A percentile compares a stretch with the other conserved stretches of the same genome.
Evolutionary conservation across 192 early-diverging fungal species (phyloP).

Genomic region (Entomortierella parvispora): DNA sequence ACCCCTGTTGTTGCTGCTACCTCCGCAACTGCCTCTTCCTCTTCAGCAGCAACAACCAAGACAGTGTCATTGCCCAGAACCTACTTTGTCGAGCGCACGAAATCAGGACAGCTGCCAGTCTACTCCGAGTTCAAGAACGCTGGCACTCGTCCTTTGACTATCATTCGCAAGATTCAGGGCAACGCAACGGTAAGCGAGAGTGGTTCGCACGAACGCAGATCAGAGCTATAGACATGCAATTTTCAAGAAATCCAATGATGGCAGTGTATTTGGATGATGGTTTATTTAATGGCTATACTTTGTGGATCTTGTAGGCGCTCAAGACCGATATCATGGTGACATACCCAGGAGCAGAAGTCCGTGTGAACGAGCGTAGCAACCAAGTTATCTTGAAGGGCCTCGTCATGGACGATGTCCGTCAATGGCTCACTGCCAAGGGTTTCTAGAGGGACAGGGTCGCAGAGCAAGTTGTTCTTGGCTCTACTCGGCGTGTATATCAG

Average conservation of each 20-base stretch:
- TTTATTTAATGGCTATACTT: no score
- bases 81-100: slow-evolving; percentile 75
- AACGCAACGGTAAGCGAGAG: slow-evolving; percentile 59
- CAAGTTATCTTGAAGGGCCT: slow-evolving; percentile 55
- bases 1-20: slow-evolving; percentile 1
- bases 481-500: no score
- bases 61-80: slow-evolving; percentile 27
- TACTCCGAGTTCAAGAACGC: slow-evolving; percentile 78
- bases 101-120: slow-evolving; percentile 69
- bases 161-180: slow-evolving; percentile 78
- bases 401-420: slow-evolving; percentile 40
- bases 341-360: slow-evolving; percentile 39
- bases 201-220: background rate
- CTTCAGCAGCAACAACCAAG: background rate
- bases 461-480: no score
- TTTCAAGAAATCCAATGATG: no score
- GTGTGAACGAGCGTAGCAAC: slow-evolving; percentile 44
- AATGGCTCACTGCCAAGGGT: slow-evolving; percentile 55
- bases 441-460: slow-evolving; percentile 34
- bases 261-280: no score
- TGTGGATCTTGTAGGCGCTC: slow-evolving; percentile 14
- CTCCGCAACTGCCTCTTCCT: slow-evolving; percentile 17
- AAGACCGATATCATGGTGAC: slow-evolving; percentile 36
- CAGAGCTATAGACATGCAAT: background rate
- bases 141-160: slow-evolving; percentile 67